Evolutionary conservation across 1,284 basidiomycete genomes (phyloP), one percentile per base, ranked within the genome.

Genomic region (Coniferiporia sulphurascens): DNA sequence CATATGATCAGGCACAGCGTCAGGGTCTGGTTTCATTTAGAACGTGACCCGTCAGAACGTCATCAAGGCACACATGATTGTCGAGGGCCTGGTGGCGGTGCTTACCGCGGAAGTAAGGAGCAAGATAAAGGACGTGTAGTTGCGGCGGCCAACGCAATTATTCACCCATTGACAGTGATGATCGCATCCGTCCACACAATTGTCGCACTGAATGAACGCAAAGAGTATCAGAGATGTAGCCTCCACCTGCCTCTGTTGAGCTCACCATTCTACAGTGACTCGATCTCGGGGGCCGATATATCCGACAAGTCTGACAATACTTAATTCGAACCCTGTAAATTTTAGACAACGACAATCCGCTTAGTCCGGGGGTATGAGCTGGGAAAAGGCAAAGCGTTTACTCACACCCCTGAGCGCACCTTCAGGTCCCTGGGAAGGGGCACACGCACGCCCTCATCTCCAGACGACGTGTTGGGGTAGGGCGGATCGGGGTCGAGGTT

Each of bases 141-240:
- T 97, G 52, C 93, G 86, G 53, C 90, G 83, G 3, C 95, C 94
- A 49, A 98, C 81, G 69, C 94, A 97, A 69, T 93, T 95, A 72
- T 96, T 95, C 36, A 97, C 85, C 86, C 94, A 97, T 65, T 94
- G 91, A 66, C 95, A 97, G 72, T 96, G 93, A 69, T 95, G 93
- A 69, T 95, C 88, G 67, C 85, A 87, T 21, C 87, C 88, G 65
- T 96, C 94, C 21, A 96, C 91, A 69, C 95, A 97, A 70, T 97
- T 96, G 66, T 95, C 92, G 71, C 94, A 97, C 88, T 93, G 66
- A 0, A 59, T 36, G 52, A 52, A 41, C 57, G 52, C 38, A 49
- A 61, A 55, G 65, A 55, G 65, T 56, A 52, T 46, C 10, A 49
- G 27, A 36, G 36, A 38, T 56, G 17, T 46, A 8, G 13, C 4